phyloP scores from a whole-genome alignment of 169 alveolate species.

The Plasmodium relictum region DNA sequence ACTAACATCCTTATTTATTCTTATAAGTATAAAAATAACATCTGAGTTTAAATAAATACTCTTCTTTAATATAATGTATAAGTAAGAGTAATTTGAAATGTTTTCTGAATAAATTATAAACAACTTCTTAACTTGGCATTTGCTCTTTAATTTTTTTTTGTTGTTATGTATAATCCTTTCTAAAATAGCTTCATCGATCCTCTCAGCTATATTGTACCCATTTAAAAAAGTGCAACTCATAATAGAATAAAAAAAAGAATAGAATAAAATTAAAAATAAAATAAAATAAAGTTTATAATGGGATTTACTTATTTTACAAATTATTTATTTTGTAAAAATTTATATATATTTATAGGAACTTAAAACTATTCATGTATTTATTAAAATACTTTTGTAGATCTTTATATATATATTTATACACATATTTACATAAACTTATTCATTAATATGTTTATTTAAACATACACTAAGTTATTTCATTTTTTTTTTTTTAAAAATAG shows the following conservation, averaged over 20 bases:
- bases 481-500: too few species aligned
- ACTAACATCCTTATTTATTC: conserved; percentile 7
- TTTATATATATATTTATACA: too few species aligned
- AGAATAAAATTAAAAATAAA: background rate
- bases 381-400: too few species aligned
- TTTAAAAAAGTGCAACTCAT: conserved; percentile 22
- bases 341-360: too few species aligned
- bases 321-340: too few species aligned
- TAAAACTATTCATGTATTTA: too few species aligned
- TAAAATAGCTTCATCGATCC: conserved; percentile 33
- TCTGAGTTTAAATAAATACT: conserved; percentile 36
- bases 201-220: conserved; percentile 30
- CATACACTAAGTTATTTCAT: too few species aligned
- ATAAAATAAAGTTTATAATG: background rate
- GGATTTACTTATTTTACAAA: too few species aligned
- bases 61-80: conserved; percentile 44
- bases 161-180: conserved; percentile 19
- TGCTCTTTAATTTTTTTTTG: background rate
- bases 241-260: background rate
- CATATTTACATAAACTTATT: too few species aligned
- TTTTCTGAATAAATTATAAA: conserved; percentile 47
- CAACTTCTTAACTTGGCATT: background rate
- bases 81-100: conserved; percentile 36
- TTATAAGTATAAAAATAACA: conserved; percentile 38
- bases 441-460: too few species aligned